Evolutionary conservation across 164 flowering plant species (phyloP).

Genomic region (Amborella trichopoda): DNA sequence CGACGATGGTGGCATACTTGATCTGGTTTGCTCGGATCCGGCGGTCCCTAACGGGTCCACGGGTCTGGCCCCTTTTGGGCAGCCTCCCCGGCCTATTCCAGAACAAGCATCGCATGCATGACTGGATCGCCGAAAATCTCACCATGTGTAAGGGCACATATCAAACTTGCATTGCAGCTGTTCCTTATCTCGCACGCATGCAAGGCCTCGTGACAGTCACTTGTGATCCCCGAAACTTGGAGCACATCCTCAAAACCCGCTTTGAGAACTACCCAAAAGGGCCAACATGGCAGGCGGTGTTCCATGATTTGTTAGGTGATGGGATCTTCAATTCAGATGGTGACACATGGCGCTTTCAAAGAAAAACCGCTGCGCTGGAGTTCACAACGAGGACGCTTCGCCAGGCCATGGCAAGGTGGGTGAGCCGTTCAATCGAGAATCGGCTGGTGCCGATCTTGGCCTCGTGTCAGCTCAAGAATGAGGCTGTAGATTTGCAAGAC

Average conservation of each 20-base stretch:
- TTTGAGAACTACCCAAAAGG: constrained; percentile 65
- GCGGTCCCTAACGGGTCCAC: constrained; percentile 34
- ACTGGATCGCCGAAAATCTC: constrained; percentile 66
- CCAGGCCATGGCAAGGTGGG: constrained; percentile 71
- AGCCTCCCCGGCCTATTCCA: constrained; percentile 52
- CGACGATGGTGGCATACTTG: constrained; percentile 22
- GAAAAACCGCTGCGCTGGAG: constrained; percentile 49
- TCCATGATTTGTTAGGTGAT: constrained; percentile 53
- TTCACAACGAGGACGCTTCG: constrained; percentile 59
- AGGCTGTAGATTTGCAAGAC: constrained; percentile 51
- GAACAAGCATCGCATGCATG: constrained; percentile 43
- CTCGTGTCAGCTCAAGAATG: constrained; percentile 23
- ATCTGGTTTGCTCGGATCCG: constrained; percentile 34
- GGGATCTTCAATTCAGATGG: constrained; percentile 72
- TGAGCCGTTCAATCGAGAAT: constrained; percentile 36
- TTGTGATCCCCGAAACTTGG: constrained; percentile 54
- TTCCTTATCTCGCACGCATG: constrained; percentile 40
- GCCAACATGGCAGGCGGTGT: constrained; percentile 55
- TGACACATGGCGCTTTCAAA: constrained; percentile 60
- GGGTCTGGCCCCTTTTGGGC: constrained; percentile 62
- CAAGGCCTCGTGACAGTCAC: constrained; percentile 68
- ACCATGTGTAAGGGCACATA: constrained; percentile 50
- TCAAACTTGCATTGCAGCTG: constrained; percentile 49
- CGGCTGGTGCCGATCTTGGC: constrained; percentile 42
- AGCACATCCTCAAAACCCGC: constrained; percentile 46